A percentile compares a stretch with the other conserved stretches of the same genome.
These are phyloP conservation scores for Salix exigua DNA, from an alignment of 345 rosid species.

Conservation along the genomic window DNA sequence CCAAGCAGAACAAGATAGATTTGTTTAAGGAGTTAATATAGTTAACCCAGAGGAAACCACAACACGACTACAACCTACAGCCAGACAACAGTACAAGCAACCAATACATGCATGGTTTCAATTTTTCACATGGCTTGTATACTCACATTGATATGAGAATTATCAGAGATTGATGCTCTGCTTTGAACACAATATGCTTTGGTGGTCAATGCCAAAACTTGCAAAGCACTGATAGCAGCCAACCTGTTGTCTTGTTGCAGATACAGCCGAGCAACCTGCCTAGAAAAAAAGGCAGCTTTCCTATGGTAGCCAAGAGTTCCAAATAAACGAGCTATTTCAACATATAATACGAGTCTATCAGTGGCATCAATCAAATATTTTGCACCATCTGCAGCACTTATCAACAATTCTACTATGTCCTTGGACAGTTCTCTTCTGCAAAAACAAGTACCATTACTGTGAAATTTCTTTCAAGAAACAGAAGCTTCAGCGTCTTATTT, in stretches of 20 bases:
- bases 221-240: constrained; percentile 97
- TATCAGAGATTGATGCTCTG: constrained; percentile 63
- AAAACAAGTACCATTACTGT: constrained; percentile 16
- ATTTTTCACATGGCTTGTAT: not conserved
- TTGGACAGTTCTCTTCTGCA: constrained; percentile 78
- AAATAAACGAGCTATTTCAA: constrained; percentile 90
- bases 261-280: constrained; percentile 96
- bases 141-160: constrained; percentile 51
- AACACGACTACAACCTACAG: not conserved
- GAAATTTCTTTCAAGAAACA: not conserved
- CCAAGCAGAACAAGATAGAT: not conserved
- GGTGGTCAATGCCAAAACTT: constrained; percentile 88
- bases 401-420: constrained; percentile 87
- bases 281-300: constrained; percentile 96
- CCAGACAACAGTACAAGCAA: not conserved
- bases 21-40: not conserved
- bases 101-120: not conserved
- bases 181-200: constrained; percentile 91
- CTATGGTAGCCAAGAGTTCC: constrained; percentile 89
- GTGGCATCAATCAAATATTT: constrained; percentile 91
- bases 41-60: not conserved
- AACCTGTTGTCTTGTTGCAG: constrained; percentile 87
- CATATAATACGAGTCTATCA: constrained; percentile 79
- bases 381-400: constrained; percentile 94
- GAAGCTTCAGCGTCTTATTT: not conserved